Conservation (phyloP, 768 basidiomycete species). For the Russula ochroleuca region DNA sequence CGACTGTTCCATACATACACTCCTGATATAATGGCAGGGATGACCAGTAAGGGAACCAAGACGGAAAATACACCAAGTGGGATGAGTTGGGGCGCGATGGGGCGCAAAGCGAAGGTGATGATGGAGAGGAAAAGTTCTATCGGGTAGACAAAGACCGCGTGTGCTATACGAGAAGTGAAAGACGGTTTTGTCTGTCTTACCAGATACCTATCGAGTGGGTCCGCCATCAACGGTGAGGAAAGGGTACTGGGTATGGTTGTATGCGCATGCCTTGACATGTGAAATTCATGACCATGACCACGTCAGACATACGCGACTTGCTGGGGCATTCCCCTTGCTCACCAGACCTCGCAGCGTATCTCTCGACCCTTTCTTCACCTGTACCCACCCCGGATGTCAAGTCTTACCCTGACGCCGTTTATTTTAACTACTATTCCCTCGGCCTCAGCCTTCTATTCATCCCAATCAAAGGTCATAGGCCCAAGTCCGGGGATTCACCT, state of each 20-base stretch:
- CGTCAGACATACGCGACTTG: conserved; percentile 35
- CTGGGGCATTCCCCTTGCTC: conserved; percentile 53
- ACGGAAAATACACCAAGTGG: conserved; percentile 58
- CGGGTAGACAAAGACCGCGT: conserved; percentile 25
- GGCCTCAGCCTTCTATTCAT: conserved; percentile 80
- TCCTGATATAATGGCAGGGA: conserved; percentile 63
- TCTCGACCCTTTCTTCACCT: conserved; percentile 35
- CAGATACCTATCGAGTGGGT: conserved; percentile 22
- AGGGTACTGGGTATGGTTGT: neutral
- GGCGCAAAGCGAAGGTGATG: conserved; percentile 37
- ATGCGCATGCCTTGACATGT: neutral
- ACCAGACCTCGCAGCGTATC: conserved; percentile 40
- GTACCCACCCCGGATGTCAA: conserved; percentile 60
- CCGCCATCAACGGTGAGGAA: neutral
- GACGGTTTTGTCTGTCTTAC: conserved; percentile 7
- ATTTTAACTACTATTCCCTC: conserved; percentile 76
- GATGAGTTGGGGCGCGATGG: conserved; percentile 58
- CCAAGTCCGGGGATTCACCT: conserved; percentile 42
- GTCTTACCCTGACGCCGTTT: conserved; percentile 76
- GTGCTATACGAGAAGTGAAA: conserved; percentile 6
- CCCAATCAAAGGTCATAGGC: conserved; percentile 62
- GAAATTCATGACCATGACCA: neutral
- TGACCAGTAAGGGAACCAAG: conserved; percentile 56
- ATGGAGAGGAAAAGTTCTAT: conserved; percentile 30
- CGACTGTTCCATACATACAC: conserved; percentile 70